Evolutionary conservation across 495 filamentous ascomycete genomes (phyloP).

Genomic region (Annulohypoxylon maeteangense): DNA sequence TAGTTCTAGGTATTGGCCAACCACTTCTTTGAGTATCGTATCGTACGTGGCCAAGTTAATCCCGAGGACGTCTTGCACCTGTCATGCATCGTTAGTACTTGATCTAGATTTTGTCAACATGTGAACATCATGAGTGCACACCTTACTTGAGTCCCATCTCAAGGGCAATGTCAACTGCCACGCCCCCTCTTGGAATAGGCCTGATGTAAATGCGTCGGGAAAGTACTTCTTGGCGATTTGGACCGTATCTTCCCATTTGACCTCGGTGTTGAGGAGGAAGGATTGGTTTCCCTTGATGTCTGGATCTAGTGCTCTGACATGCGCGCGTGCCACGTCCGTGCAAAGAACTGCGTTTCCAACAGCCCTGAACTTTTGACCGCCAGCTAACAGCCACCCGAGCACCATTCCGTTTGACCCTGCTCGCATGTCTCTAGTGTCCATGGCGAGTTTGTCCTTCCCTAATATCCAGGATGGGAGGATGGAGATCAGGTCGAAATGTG

Average conservation of each 20-base stretch:
- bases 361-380: neutral
- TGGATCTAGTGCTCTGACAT: neutral
- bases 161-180: neutral
- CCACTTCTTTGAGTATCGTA: neutral
- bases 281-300: neutral
- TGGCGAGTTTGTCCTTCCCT: neutral
- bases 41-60: neutral
- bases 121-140: neutral
- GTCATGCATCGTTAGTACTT: neutral
- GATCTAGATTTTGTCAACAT: neutral
- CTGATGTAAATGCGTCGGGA: neutral
- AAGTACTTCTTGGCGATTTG: neutral
- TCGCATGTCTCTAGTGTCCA: neutral
- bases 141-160: neutral
- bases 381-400: neutral
- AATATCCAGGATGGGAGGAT: neutral
- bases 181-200: neutral
- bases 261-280: neutral
- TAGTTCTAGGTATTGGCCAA: neutral
- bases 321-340: neutral
- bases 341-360: neutral
- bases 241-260: neutral
- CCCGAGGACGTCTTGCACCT: neutral
- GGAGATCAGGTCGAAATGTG: neutral
- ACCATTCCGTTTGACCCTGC: neutral